phyloP scores from a whole-genome alignment of 768 basidiomycete species.

The Sistotremastrum niveocremeum region DNA sequence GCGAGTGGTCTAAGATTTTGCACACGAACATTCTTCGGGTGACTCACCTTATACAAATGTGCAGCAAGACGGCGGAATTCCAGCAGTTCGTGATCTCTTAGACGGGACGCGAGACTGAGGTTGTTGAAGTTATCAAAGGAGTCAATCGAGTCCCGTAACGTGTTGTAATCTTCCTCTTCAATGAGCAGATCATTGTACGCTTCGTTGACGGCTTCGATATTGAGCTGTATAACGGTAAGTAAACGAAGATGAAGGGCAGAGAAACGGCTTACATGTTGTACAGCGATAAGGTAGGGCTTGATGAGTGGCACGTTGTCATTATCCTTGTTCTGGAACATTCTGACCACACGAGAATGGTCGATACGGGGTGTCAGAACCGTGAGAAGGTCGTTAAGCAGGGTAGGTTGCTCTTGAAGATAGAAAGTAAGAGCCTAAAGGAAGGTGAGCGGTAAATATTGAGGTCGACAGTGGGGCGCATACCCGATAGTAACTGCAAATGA shows the following conservation, averaged over 20 bases:
- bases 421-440: conserved; percentile 52
- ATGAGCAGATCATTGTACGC: conserved; percentile 97
- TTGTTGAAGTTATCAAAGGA: conserved; percentile 98
- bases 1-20: not conserved
- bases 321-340: conserved; percentile 70
- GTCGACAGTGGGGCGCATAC: conserved; percentile 5
- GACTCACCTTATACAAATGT: conserved; percentile 79
- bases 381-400: conserved; percentile 83
- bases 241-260: not conserved
- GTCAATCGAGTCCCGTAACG: conserved; percentile 92
- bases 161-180: conserved; percentile 98
- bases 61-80: conserved; percentile 94
- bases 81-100: conserved; percentile 83
- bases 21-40: not conserved
- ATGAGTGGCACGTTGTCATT: conserved; percentile 94
- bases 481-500: conserved; percentile 69
- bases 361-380: conserved; percentile 87
- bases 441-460: not conserved
- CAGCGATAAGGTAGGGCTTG: conserved; percentile 91
- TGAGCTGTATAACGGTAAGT: conserved; percentile 40
- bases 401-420: conserved; percentile 90
- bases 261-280: conserved; percentile 61
- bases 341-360: conserved; percentile 90
- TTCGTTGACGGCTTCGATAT: conserved; percentile 94
- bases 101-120: conserved; percentile 65